Evolutionary conservation across 2,329 filamentous ascomycete species (phyloP), one percentile per base, ranked within the genome.

Genomic region (Xylariaceae sp.): DNA sequence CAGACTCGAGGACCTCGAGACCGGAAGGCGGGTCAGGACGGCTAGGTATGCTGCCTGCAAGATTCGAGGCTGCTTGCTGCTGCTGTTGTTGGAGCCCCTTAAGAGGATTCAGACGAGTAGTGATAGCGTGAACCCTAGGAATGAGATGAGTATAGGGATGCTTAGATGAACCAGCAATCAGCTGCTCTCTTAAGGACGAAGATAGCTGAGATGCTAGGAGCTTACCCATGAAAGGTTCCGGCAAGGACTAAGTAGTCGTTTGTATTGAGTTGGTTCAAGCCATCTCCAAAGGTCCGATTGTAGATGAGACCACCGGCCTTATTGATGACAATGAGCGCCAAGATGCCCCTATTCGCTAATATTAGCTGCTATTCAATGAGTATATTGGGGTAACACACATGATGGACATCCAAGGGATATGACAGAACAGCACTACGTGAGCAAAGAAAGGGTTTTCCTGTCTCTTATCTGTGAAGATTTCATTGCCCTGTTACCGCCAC

Each of bases 171-270:
- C 9, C 9, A 42, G 15, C 24, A 42, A 37, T 15, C 16, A 24
- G 13, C 13, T 7, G 16, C 11, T 10, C 2, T 5, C 30, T 4
- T 16, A 6, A 20, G 18, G 11, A 5, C 2, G 9, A 26, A 18
- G 18, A 24, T 7, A 4, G 13, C 10, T 5, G 27, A 50, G 44
- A 39, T 5, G 29, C 26, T 62, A 15, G 69, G 61, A 27, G 67
- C 75, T 59, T 77, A 92, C 90, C 91, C 94, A 71, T 99, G 94
- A 73, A 99, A 99, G 48, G 94, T 99, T 53, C 94, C 94, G 6
- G 94, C 94, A 23, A 99, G 85, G 64, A 97, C 93, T 26, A 99
- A 88, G 70, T 95, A 96, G 79, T 99, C 94, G 72, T 99, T 99
- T 64, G 91, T 93, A 63, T 85, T 90, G 64, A 99, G 86, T 71